These are phyloP conservation scores for Vicia faba DNA, from an alignment of 306 rosid species.

Conservation along the genomic window DNA sequence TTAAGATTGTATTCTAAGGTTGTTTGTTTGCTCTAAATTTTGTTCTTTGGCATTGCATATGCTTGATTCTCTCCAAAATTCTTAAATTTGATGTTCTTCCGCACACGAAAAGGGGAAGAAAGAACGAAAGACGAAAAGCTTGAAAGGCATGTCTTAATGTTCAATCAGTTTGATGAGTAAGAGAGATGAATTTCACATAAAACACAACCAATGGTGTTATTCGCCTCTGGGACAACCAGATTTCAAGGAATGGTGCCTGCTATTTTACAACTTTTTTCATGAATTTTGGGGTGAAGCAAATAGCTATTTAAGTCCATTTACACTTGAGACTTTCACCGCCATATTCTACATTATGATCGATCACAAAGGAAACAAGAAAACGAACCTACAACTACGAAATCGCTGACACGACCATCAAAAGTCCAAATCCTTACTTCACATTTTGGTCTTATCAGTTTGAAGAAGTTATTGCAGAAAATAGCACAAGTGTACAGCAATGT, in stretches of 20 bases:
- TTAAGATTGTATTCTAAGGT: background rate
- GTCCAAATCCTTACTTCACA: constrained; percentile 33
- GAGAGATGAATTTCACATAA: constrained; percentile 14
- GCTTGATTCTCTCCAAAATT: constrained; percentile 15
- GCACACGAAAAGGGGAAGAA: background rate
- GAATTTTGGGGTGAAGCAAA: constrained; percentile 37
- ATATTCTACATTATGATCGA: constrained; percentile 39
- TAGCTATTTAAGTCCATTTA: constrained; percentile 30
- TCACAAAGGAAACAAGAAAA: constrained; percentile 20
- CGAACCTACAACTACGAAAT: constrained; percentile 29
- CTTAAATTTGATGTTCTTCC: constrained; percentile 15
- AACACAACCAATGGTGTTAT: constrained; percentile 13
- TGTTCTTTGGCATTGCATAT: background rate
- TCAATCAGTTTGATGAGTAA: background rate
- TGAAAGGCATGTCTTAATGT: background rate
- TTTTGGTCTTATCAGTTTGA: constrained; percentile 45
- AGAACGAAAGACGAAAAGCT: background rate
- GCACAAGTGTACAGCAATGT: constrained; percentile 22
- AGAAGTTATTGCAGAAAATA: constrained; percentile 36
- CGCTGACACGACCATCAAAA: constrained; percentile 24
- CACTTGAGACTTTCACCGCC: constrained; percentile 40
- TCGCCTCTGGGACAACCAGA: background rate
- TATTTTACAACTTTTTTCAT: constrained; percentile 31
- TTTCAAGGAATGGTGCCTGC: constrained; percentile 22
- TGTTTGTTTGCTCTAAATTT: constrained; percentile 1